Evolutionary conservation across 805 yeast genomes (phyloP), one percentile per base, ranked within the genome.

Genomic region (Lipomyces lipofer): DNA sequence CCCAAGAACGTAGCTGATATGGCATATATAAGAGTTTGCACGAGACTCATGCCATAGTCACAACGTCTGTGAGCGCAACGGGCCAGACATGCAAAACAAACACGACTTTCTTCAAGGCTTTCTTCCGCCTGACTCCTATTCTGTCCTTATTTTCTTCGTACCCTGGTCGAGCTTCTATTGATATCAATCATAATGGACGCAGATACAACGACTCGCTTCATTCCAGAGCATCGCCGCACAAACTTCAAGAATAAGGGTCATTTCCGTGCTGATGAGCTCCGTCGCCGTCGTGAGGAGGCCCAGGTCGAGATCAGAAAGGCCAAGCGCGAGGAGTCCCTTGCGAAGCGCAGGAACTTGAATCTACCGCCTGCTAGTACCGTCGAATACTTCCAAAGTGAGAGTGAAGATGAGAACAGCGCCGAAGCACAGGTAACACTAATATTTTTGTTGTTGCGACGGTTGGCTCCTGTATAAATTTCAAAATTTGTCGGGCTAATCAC

Each of bases 151-250:
- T n/a, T n/a, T n/a, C n/a, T n/a, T n/a, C n/a, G n/a, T n/a, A n/a
- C n/a, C n/a, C n/a, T n/a, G n/a, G n/a, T n/a, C n/a, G n/a, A n/a
- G n/a, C n/a, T n/a, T n/a, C n/a, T n/a, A n/a, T n/a, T n/a, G n/a
- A n/a, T 36, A 21, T 22, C 40, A 17, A 36, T 19, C 9, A 56
- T n/a, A 9, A 88, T 87, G 95, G 91, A 86, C 66, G 75, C 85
- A 45, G 90, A 85, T 62, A 75, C 90, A 38, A 80, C 92, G 39
- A 78, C 78, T 65, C 86, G 91, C 74, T 92, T 88, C 73, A 88
- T 94, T 57, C 99, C 99, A 44, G 98, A 94, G 73, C 92, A 92
- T 73, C 90, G 99, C 74, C 88, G 97, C 73, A 90, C 97, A 39
- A 88, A 86, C 69, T 94, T 88, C 78, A 94, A 94, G 72, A 92